Evolutionary conservation across 129 eudicot genomes (phyloP), one percentile per base, ranked within the genome.

Genomic region (Apium graveolens): DNA sequence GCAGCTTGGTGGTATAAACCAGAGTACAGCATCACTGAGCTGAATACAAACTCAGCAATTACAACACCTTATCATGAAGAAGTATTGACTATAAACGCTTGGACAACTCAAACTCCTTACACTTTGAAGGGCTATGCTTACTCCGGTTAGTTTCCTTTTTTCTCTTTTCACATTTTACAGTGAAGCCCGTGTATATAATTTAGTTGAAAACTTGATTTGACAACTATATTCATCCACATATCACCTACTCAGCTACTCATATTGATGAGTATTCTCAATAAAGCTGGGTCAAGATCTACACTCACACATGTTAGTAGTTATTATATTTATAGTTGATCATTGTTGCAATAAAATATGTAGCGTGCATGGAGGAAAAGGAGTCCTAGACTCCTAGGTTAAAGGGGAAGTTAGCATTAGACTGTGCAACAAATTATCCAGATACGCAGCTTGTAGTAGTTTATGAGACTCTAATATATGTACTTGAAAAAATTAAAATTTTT

Each of bases 1-100:
- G 73, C 89, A 96, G 99, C 97, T 31, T 96, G 99, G 99, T 96
- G 99, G 99, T 96, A 96, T 44, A 96, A 92, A 85, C 95, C 93
- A 8, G 97, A 96, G 80, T 70, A 88, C 83, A 88, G 86, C n/a
- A 96, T 96, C 78, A 96, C 89, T 48, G 99, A 96, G 87, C 83
- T 96, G 35, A 96, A 96, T 85, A 92, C 89, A 81, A 96, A 96
- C 85, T 96, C 99, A 10, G 97, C 88, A 60, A 96, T 96, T 29
- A 96, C 99, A 26, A 92, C 99, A 0, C 99, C 99, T 2, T 84
- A 93, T 71, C 99, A 96, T 62, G 95, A 96, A 49, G 99, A 96
- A 76, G 84, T 96, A 12, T 81, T 96, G 88, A 97, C 97, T 9
- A 96, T 96, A 43, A 96, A 90, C 83, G 60, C 97, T 49, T 92